These are phyloP conservation scores for Bromus sterilis DNA, from an alignment of 176 grass and related monocot genomes.

Conservation along the genomic window DNA sequence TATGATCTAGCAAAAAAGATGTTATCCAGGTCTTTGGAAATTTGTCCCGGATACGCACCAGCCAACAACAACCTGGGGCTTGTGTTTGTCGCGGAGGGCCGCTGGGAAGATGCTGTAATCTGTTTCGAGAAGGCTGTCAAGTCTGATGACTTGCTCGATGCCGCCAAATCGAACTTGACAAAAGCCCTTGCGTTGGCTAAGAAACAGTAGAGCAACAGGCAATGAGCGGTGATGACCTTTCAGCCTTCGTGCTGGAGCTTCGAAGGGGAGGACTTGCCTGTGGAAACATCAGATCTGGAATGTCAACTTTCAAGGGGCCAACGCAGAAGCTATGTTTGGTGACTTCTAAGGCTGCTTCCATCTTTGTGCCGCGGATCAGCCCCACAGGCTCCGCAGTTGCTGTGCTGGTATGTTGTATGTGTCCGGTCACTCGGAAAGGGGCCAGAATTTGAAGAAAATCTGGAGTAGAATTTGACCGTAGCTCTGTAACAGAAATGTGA, in stretches of 20 bases:
- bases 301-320: not conserved
- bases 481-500: not conserved
- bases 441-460: not conserved
- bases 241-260: not conserved
- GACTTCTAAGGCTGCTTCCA: not conserved
- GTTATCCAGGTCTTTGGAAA: conserved; percentile 69
- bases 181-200: conserved; percentile 47
- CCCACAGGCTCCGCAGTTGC: not conserved
- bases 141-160: conserved; percentile 78
- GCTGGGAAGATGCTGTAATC: conserved; percentile 59
- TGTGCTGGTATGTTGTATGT: not conserved
- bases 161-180: conserved; percentile 72
- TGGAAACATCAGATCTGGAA: not conserved
- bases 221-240: not conserved
- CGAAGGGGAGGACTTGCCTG: not conserved
- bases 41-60: conserved; percentile 82
- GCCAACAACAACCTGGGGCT: conserved; percentile 97
- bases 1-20: conserved; percentile 81
- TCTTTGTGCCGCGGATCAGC: not conserved
- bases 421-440: not conserved
- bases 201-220: conserved; percentile 31
- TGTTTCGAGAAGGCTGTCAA: conserved; percentile 82
- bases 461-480: conserved; percentile 1
- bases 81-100: conserved; percentile 61
- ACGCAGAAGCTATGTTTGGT: not conserved